Base-by-base conservation (phyloP, 257 asterid genomes). In the Pogostemon cablin region DNA sequence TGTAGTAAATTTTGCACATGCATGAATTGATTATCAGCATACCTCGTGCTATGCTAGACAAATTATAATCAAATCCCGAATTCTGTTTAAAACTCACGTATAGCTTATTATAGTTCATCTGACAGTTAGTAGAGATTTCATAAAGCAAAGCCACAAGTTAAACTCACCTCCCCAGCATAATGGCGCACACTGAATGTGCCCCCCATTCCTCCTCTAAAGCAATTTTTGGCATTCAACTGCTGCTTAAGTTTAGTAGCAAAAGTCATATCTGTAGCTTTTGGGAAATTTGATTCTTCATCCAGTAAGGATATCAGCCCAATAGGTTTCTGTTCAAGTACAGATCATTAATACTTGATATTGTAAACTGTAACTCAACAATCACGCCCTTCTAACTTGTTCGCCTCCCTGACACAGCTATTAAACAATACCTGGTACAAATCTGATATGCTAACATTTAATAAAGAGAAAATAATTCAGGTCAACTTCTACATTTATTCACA, bases 221-320 rank as follows among this genome's bases (percentile, higher is more conserved):
- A 83, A 77, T 80, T 72, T 73, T 82, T 84, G 59, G 80, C 72
- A 68, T 66, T 81, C 84, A 95, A 69, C 65, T 95, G 91, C 84
- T 91, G 95, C 85, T 79, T 80, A 79, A 95, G 92, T 78, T 91
- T 89, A 74, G 81, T 66, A 38, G 90, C 83, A 73, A 95, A 82
- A 61, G 97, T 86, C 74, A 84, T 78, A 81, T 85, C 88, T 66
- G 91, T 89, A 55, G 98, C 90, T 72, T 79, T 82, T 10, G 89
- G 87, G 62, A 85, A 84, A 78, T 80, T 85, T 57, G 96, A 91
- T 73, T 85, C 98, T 83, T 91, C 99, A 71, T 91, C 97, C 92
- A 91, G 68, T 69, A 95, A 77, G 61, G 96, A 87, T 79, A 91
- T 83, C 67, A 95, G 84, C 75, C 98, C 99, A 74, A 77, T 76